These are phyloP conservation scores for Cardamine chenopodiifolia DNA, from an alignment of 345 rosid species.

Conservation along the genomic window DNA sequence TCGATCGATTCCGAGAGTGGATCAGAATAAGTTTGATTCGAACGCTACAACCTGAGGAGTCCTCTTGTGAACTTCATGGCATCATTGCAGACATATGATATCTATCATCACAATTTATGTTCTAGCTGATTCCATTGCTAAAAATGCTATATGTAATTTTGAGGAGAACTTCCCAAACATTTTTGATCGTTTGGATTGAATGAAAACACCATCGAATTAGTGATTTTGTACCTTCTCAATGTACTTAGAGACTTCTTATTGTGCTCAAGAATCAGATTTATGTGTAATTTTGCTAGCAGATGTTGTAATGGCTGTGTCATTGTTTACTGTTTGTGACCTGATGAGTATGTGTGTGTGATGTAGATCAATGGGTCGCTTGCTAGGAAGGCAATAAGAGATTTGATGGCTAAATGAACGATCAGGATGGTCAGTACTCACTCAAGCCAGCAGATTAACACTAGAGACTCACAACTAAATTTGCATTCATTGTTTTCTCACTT, in stretches of 20 bases:
- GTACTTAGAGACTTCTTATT: background rate
- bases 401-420: constrained; percentile 64
- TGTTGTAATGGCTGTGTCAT: background rate
- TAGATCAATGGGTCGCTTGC: constrained; percentile 64
- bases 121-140: too few species aligned
- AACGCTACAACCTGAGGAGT: too few species aligned
- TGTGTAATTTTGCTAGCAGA: background rate
- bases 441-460: constrained; percentile 71
- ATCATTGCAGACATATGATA: too few species aligned
- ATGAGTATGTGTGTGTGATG: background rate
- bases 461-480: constrained; percentile 52
- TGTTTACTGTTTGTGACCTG: background rate
- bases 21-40: too few species aligned
- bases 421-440: constrained; percentile 62
- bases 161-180: too few species aligned
- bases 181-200: too few species aligned
- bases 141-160: too few species aligned
- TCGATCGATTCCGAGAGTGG: too few species aligned
- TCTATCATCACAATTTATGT: too few species aligned
- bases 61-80: too few species aligned
- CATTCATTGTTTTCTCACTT: background rate
- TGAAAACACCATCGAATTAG: too few species aligned
- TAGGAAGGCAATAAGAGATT: constrained; percentile 60
- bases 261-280: background rate
- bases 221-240: background rate